Evolutionary conservation across 1,284 basidiomycete species (phyloP), one percentile per base, ranked within the genome.

Genomic region (Ceratobasidium sp.): DNA sequence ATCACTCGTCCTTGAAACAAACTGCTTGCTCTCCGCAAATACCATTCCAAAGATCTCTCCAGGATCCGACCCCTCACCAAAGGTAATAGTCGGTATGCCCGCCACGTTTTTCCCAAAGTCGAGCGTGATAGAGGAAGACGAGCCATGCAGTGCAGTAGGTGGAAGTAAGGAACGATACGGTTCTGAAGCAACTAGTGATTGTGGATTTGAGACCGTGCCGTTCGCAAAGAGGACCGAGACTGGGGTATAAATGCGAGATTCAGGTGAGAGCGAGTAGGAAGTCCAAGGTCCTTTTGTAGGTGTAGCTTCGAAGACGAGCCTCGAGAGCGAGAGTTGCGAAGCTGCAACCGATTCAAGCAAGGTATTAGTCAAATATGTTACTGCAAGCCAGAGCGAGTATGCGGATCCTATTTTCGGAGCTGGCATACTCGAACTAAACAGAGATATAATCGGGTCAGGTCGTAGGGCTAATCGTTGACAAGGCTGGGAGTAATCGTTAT

Each of bases 41-140:
- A 59, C 71, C 59, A 74, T 52, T 10, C 71, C 71, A 64, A 74
- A 74, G n/a, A 74, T 27, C 46, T 74, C 59, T 41, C 59, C 71
- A 35, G 71, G 59, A 3, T 62, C n/a, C 4, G 71, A 74, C 18
- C 46, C 71, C 38, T 74, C 46, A 5, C 71, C 71, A 41, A 74
- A 74, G 33, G 71, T 74, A 18, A 74, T 74, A 3, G 71, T 74
- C 23, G 71, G 71, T 48, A 74, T 74, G 1, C 71, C 71, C 12
- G 71, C 71, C 10, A 74, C 33, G 23, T 74, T 74, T 46, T 74
- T 46, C 27, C 71, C 71, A 41, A 74, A 74, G n/a, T 74, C 71
- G 30, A 74, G 59, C 7, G 71, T 74, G 23, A 74, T n/a, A 3
- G 59, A 59, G 20, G 71, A 59, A 48, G 57, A 64, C n/a, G 12